Evolutionary conservation across 2,329 filamentous ascomycete species (phyloP).

Genomic region (Penicillium nordicum): DNA sequence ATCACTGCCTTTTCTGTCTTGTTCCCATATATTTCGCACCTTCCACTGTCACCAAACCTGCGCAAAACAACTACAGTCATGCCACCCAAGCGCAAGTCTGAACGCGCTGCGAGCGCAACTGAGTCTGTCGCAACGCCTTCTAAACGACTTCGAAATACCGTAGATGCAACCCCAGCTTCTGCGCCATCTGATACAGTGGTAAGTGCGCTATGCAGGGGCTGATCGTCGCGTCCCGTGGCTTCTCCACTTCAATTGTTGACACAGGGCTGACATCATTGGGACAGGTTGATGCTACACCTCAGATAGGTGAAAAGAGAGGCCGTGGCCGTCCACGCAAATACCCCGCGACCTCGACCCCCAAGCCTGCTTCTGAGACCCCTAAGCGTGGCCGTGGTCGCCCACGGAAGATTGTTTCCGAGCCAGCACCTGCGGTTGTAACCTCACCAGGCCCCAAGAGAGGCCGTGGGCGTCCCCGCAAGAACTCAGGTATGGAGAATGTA

Average conservation of each 20-base stretch:
- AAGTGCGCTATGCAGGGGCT: slow-evolving; percentile 13
- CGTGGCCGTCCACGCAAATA: slow-evolving; percentile 36
- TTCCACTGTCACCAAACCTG: not conserved
- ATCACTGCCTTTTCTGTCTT: not conserved
- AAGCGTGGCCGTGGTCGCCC: slow-evolving; percentile 36
- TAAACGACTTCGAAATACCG: slow-evolving; percentile 23
- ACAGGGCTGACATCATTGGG: not conserved
- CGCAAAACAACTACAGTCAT: slow-evolving; percentile 1
- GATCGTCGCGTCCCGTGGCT: slow-evolving; percentile 10
- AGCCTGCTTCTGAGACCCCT: slow-evolving; percentile 25
- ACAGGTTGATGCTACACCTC: slow-evolving; percentile 14
- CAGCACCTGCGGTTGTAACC: slow-evolving; percentile 5
- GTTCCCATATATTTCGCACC: not conserved
- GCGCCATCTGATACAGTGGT: slow-evolving; percentile 7
- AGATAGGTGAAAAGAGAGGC: slow-evolving; percentile 31
- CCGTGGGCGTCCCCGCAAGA: slow-evolving; percentile 15
- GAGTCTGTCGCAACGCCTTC: slow-evolving; percentile 18
- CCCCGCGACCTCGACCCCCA: slow-evolving; percentile 23
- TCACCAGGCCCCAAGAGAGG: slow-evolving; percentile 16
- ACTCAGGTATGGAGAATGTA: not conserved
- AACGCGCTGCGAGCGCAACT: slow-evolving; percentile 18
- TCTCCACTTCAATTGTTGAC: slow-evolving; percentile 6
- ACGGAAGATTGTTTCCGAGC: slow-evolving; percentile 24
- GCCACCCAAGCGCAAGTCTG: slow-evolving; percentile 30
- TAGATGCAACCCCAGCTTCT: not conserved